These are phyloP conservation scores for Petunia secreta DNA, from an alignment of 257 asterid genomes.

Conservation along the genomic window DNA sequence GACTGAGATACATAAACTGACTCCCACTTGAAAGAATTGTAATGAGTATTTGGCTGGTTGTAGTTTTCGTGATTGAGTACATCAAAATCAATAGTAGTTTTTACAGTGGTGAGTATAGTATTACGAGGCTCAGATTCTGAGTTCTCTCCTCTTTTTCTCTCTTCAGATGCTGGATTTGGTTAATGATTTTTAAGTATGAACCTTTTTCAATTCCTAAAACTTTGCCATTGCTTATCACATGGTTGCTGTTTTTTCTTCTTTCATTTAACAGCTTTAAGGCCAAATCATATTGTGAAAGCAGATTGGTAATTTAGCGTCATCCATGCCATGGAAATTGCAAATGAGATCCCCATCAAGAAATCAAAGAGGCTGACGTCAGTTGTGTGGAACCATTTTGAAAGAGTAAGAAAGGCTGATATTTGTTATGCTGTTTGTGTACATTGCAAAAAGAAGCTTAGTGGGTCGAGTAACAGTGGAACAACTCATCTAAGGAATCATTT, in stretches of 20 bases:
- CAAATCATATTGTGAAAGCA: slow-evolving; percentile 32
- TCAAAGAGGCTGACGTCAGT: slow-evolving; percentile 92
- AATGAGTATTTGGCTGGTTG: background rate
- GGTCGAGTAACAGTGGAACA: slow-evolving; percentile 97
- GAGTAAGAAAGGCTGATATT: slow-evolving; percentile 80
- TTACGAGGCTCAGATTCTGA: background rate
- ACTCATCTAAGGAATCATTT: slow-evolving; percentile 94
- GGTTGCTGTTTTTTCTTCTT: slow-evolving; percentile 9
- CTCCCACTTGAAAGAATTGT: slow-evolving; percentile 14
- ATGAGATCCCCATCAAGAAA: slow-evolving; percentile 79
- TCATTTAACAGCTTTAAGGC: slow-evolving; percentile 10
- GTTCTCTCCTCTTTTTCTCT: slow-evolving; percentile 1
- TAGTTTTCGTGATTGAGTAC: slow-evolving; percentile 9
- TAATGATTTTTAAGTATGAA: background rate
- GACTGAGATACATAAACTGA: background rate
- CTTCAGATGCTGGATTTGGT: slow-evolving; percentile 12
- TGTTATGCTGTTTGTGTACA: slow-evolving; percentile 94
- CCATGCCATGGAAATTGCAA: slow-evolving; percentile 67
- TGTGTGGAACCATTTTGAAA: slow-evolving; percentile 97
- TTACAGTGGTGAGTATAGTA: background rate
- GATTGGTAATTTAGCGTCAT: slow-evolving; percentile 36
- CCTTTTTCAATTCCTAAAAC: background rate
- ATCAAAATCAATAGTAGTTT: background rate
- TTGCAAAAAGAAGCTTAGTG: slow-evolving; percentile 95
- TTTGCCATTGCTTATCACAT: slow-evolving; percentile 1